Percentiles rank a stretch among this genome's conserved stretches.
phyloP scores from a whole-genome alignment of 2,329 filamentous ascomycete species.

The Exophiala xenobiotica region DNA sequence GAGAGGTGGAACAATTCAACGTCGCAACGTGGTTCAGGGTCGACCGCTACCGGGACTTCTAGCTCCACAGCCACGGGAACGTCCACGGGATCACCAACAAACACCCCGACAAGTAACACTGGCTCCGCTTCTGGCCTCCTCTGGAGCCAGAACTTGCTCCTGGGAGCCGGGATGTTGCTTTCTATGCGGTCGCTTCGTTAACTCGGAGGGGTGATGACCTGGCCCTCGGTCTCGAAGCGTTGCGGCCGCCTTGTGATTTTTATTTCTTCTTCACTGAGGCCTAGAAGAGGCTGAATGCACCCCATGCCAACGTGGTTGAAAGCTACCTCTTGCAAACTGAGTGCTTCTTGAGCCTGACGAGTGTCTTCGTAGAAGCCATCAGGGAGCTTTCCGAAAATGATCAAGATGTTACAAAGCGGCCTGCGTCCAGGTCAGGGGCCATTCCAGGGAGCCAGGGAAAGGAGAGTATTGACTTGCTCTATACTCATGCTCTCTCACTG shows the following conservation, averaged over 20 bases:
- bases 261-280: no score
- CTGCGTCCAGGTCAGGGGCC: no score
- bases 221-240: not conserved
- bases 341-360: no score
- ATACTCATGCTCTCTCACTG: no score
- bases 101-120: not conserved
- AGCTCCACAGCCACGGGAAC: not conserved
- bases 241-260: not conserved
- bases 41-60: not conserved
- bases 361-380: no score
- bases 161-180: not conserved
- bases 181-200: not conserved
- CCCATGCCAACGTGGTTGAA: no score
- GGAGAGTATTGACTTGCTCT: no score
- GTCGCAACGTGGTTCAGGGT: not conserved
- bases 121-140: not conserved
- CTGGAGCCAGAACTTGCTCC: not conserved
- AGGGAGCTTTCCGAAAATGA: no score
- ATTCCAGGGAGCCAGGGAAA: no score
- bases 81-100: not conserved
- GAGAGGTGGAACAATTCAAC: not conserved
- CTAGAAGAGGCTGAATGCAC: no score
- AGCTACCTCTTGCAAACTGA: no score
- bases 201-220: not conserved
- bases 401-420: no score